Percentiles rank a stretch among this genome's conserved stretches.
These are phyloP conservation scores for Thecamonas trahens DNA, from an alignment of 78 protist genomes.

Conservation along the genomic window DNA sequence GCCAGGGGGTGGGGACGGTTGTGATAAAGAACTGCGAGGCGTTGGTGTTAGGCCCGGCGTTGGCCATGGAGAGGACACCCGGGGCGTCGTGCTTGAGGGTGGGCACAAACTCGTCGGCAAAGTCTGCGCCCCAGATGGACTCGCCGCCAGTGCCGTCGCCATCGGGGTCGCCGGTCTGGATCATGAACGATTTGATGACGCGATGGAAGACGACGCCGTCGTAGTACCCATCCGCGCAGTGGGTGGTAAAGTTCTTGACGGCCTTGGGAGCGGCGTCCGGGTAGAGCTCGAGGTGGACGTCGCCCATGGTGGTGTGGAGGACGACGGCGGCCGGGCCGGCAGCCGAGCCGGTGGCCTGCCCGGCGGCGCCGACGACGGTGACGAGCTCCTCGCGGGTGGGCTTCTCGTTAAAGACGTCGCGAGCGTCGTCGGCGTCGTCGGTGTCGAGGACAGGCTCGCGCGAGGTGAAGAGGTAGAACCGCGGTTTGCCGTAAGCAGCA, in stretches of 20 bases:
- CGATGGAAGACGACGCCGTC: constrained; percentile 76
- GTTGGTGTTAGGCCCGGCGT: constrained; percentile 87
- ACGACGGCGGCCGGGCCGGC: not conserved
- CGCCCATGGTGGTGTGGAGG: constrained; percentile 85
- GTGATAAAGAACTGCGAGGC: constrained; percentile 94
- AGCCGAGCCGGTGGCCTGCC: not conserved
- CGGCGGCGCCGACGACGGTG: constrained; percentile 5
- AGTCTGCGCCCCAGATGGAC: constrained; percentile 85
- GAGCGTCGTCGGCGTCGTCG: constrained; percentile 38
- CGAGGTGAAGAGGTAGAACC: constrained; percentile 82
- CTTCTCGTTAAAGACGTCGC: constrained; percentile 93
- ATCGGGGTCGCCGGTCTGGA: constrained; percentile 93
- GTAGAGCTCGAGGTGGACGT: constrained; percentile 69
- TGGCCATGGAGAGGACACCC: constrained; percentile 72
- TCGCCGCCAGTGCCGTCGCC: constrained; percentile 75
- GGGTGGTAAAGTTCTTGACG: constrained; percentile 90
- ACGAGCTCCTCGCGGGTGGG: constrained; percentile 71
- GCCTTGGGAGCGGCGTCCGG: constrained; percentile 89
- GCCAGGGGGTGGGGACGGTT: constrained; percentile 63
- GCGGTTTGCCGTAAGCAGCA: constrained; percentile 50
- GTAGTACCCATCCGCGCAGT: constrained; percentile 76
- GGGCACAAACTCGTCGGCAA: constrained; percentile 82
- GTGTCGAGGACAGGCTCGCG: constrained; percentile 48
- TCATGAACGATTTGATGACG: constrained; percentile 89
- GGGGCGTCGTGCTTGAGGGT: constrained; percentile 61